Evolutionary conservation across 352 stramenopile genomes (phyloP).

Genomic region (Phytophthora europaea): DNA sequence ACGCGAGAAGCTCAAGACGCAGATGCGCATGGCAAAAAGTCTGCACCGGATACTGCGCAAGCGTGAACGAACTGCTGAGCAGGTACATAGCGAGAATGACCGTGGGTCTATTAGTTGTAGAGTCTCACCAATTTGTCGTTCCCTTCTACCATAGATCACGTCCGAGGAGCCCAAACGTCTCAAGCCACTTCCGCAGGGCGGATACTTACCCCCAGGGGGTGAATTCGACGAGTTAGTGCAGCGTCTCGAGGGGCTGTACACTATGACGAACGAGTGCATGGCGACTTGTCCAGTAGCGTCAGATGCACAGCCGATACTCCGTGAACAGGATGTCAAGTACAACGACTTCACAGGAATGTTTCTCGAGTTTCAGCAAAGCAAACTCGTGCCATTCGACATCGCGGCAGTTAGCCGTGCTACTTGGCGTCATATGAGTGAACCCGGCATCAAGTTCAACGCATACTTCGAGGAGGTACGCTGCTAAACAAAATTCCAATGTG

Average conservation of each 20-base stretch:
- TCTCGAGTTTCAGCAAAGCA: slow-evolving; percentile 39
- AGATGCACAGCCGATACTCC: slow-evolving; percentile 5
- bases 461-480: slow-evolving; percentile 38
- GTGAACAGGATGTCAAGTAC: slow-evolving; percentile 39
- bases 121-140: background rate
- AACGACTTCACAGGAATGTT: slow-evolving; percentile 41
- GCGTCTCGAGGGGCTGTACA: slow-evolving; percentile 17
- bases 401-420: slow-evolving; percentile 19
- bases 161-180: slow-evolving; percentile 13
- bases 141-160: slow-evolving; percentile 12
- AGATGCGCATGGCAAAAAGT: slow-evolving; percentile 50
- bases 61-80: slow-evolving; percentile 35
- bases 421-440: slow-evolving; percentile 36
- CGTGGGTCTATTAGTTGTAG: background rate
- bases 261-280: slow-evolving; percentile 23
- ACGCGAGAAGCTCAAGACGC: slow-evolving; percentile 53
- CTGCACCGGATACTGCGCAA: slow-evolving; percentile 48
- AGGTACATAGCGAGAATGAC: slow-evolving; percentile 18
- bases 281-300: slow-evolving; percentile 10
- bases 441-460: slow-evolving; percentile 34
- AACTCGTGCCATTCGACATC: slow-evolving; percentile 40
- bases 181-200: background rate
- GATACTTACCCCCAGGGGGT: background rate
- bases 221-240: slow-evolving; percentile 23
- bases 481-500: background rate